Base-by-base conservation (phyloP, 805 yeast species). In the Schizosaccharomyces cryophilus region DNA sequence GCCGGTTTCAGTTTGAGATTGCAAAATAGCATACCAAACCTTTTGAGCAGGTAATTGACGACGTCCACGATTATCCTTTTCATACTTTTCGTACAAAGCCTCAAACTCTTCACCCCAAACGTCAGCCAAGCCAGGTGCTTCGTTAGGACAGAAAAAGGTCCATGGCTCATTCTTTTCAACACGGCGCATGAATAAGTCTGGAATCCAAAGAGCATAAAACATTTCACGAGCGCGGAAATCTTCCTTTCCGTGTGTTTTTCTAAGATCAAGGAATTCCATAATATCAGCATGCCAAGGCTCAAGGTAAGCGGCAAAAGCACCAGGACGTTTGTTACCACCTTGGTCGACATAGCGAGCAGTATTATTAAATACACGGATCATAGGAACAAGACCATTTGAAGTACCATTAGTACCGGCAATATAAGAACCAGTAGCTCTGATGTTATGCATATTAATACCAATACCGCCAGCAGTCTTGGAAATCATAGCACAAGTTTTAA, bases 231-330 rank as follows among this genome's bases (percentile, higher is more conserved):
- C 95, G 68, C 96, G 80, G 65, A 80, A 74, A 72, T 90, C 97
- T 72, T 90, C 96, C 67, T 87, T 88, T 61, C 96, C 97, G 69
- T 89, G 95, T 69, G 88, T 90, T 74, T 90, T 89, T 68, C 93
- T 80, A 65, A 90, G 75, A 63, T 89, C 90, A 61, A 90, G 72
- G 67, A 90, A 84, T 63, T 85, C 95, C 70, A 87, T 84, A 42
- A 90, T 77, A 67, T 90, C 98, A 11, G 85, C 80, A 70, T 90
- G 98, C 98, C 98, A 90, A 62, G 98, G 96, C 73, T 90, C 98
- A 45, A 90, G 71, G 72, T 89, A 90, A 45, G 88, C 73, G 42
- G 96, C 95, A 72, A 90, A 85, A 2, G 98, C 98, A 64, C 97
- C 97, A 0, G 98, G 98, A 68, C 98, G 78, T 73, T 89, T 89